These are phyloP conservation scores for Lanmaoa pseudosensibilis DNA, from an alignment of 768 basidiomycete species.

Conservation along the genomic window DNA sequence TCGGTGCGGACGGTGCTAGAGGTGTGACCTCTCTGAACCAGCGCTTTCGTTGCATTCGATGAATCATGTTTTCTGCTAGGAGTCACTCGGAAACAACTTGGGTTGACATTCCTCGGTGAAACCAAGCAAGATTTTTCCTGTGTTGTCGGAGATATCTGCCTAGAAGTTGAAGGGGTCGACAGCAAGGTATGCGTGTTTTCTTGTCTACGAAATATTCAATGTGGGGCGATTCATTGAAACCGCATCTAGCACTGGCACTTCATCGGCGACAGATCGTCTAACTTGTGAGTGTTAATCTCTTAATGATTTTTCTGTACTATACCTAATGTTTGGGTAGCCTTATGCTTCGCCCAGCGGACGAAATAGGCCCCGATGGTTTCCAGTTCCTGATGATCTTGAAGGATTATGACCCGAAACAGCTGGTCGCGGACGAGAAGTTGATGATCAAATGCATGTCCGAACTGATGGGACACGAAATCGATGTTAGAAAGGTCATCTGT, in stretches of 20 bases:
- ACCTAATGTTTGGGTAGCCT: not conserved
- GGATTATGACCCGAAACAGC: conserved; percentile 11
- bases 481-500: conserved; percentile 30
- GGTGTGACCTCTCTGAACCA: conserved; percentile 10
- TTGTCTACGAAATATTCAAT: not conserved
- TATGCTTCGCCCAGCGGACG: conserved; percentile 16
- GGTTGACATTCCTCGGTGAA: conserved; percentile 44
- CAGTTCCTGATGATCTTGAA: conserved; percentile 9
- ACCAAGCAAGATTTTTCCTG: conserved; percentile 28
- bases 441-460: conserved; percentile 33
- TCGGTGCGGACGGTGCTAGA: conserved; percentile 44
- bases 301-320: not conserved
- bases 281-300: conserved; percentile 1
- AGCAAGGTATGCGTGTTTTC: conserved; percentile 17
- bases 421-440: conserved; percentile 23
- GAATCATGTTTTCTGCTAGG: conserved; percentile 19
- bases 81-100: conserved; percentile 39
- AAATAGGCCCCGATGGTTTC: conserved; percentile 23
- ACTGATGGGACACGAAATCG: conserved; percentile 30
- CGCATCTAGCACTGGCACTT: conserved; percentile 25
- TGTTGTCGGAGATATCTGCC: conserved; percentile 39
- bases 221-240: not conserved
- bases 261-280: conserved; percentile 7
- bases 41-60: not conserved
- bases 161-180: conserved; percentile 31